Evolutionary conservation across 192 early-diverging fungal species (phyloP), one percentile per base, ranked within the genome.

Genomic region (Linnemannia elongata): DNA sequence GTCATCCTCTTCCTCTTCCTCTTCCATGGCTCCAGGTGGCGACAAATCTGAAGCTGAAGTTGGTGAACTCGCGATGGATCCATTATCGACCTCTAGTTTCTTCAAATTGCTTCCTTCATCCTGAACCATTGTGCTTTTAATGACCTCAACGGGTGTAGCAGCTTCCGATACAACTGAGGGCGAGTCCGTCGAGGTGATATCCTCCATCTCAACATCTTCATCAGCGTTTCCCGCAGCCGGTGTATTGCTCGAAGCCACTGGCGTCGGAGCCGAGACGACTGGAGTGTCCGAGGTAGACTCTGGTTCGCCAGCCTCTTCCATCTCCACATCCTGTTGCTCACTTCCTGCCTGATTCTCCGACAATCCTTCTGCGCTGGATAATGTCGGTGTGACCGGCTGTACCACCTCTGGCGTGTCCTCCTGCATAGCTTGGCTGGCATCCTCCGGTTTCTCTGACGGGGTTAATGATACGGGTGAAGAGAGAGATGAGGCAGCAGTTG

Each of bases 191-290:
- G 41, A 42, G 9, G 78, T 63, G 22, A 47, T 70, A n/a, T 86
- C 83, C 30, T 73, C 79, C 83, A 86, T 86, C 30, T 80, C 83
- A 20, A 80, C 70, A 69, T 82, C 80, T 49, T 71, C 74, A 18
- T 30, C 52, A 24, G 4, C 38, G 4, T 68, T 60, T 18, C n/a
- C n/a, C 22, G 30, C 42, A 3, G 33, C 45, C 35, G 60, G 60
- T 33, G 60, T 66, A 13, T 66, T 66, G 30, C n/a, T 66, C 7
- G 30, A 27, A 27, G 60, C 60, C 13, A 66, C 60, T 27, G 60
- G 60, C 27, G 60, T 66, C 60, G n/a, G 9, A 66, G 30, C 57
- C 1, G 60, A 44, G 4, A 20, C 60, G 10, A 13, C 45, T 12
- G 63, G 36, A 68, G 54, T 76, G 20, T 75, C 30, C 4, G 63